Base-by-base conservation (phyloP, 306 rosid species). In the Quercus mongolica region DNA sequence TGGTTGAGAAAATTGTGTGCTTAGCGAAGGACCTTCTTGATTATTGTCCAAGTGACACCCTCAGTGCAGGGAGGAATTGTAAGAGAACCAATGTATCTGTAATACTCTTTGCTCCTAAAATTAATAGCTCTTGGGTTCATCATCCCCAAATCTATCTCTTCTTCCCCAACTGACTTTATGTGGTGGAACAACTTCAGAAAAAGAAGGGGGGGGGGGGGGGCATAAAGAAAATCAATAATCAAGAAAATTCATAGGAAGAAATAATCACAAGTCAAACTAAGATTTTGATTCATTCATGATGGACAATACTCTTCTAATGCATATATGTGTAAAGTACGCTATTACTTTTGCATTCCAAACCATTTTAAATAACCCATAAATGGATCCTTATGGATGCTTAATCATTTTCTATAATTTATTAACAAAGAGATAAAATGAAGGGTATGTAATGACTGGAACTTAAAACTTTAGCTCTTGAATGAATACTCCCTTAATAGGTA, bases 41-140 rank as follows among this genome's bases (percentile, higher is more conserved):
- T 10, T 25, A 94, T 8, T 6, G 96, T 89, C 98, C 98, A 94
- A 81, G 49, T 38, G 44, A 94, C 91, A 18, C 94, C 96, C 83
- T 92, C 91, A 20, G 88, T 83, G 68, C 98, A 92, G 2, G 98
- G 94, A 76, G 98, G 97, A 59, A 80, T 80, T 38, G 97, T 91
- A 49, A 91, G 88, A 62, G 97, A 94, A 21, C 97, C 98, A 61
- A 86, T 28, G 71, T 94, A 94, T 90, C 97, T 88, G 81, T 86
- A 92, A 69, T 94, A 94, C 57, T 85, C 87, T 73, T 84, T 69
- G 83, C 82, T 73, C 19, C 87, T 90, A 77, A 92, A 86, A 52
- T 81, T 84, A 28, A 94, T 86, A 1, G 76, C 65, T 68, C 82
- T 81, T 1, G 96, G 90, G 73, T 90, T 86, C 4, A 90, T 0